These are phyloP conservation scores for Nicotiana attenuata DNA, from an alignment of 257 asterid genomes.

Conservation along the genomic window DNA sequence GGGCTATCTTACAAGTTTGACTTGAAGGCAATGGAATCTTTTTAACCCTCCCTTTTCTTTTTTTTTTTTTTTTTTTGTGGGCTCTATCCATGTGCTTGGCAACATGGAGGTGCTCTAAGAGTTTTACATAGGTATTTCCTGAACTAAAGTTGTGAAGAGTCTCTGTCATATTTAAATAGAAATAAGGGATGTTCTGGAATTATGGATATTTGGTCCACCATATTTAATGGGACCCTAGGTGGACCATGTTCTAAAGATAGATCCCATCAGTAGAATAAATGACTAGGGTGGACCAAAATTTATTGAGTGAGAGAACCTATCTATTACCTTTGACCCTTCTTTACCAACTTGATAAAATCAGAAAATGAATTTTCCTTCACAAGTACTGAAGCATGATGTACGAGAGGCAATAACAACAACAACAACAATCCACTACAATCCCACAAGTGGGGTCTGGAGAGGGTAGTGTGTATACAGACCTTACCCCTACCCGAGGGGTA, in stretches of 20 bases:
- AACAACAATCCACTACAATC: too few relatives aligned
- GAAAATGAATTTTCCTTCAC: neutral
- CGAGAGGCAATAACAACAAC: too few relatives aligned
- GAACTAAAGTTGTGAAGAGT: slow-evolving; percentile 47
- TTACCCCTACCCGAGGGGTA: too few relatives aligned
- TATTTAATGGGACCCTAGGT: slow-evolving; percentile 48
- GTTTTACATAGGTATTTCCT: slow-evolving; percentile 38
- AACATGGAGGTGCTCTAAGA: slow-evolving; percentile 36
- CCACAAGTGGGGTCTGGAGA: too few relatives aligned
- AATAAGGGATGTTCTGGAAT: slow-evolving; percentile 45
- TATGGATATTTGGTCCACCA: slow-evolving; percentile 56
- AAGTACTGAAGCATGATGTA: neutral
- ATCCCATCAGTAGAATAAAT: slow-evolving; percentile 24
- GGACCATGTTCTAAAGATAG: slow-evolving; percentile 45
- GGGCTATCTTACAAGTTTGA: slow-evolving; percentile 9
- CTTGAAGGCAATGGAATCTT: neutral
- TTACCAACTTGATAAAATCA: neutral
- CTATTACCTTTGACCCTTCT: neutral
- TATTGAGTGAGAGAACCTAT: neutral
- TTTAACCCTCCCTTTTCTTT: neutral
- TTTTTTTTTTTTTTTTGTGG: slow-evolving; percentile 23
- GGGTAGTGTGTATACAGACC: too few relatives aligned
- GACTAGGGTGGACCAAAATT: slow-evolving; percentile 23
- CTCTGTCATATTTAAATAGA: slow-evolving; percentile 49
- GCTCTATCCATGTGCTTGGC: slow-evolving; percentile 61